These are phyloP conservation scores for Pythium sp. DNA, from an alignment of 352 stramenopile species.

Conservation along the genomic window DNA sequence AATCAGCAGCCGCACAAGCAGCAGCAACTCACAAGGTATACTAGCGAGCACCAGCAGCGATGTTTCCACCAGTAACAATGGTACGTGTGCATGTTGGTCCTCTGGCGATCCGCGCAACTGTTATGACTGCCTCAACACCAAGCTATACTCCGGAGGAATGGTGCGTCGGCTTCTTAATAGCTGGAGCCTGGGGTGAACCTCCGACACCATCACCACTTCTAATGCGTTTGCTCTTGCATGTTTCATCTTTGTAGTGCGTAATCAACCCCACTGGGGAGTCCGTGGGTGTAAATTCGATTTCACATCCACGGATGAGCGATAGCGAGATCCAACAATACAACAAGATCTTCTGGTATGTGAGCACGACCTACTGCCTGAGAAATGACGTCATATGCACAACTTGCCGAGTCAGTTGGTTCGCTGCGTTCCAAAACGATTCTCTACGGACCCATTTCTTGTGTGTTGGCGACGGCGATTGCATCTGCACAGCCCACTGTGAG, in stretches of 20 bases:
- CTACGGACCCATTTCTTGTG: conserved; percentile 24
- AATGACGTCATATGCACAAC: conserved; percentile 29
- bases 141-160: not conserved
- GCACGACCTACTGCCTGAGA: conserved; percentile 33
- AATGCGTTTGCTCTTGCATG: no score
- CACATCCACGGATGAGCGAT: no score
- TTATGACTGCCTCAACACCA: conserved; percentile 39
- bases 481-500: conserved; percentile 39
- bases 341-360: conserved; percentile 30
- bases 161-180: no score
- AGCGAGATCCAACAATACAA: conserved; percentile 34
- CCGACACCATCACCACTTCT: no score
- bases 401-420: conserved; percentile 23
- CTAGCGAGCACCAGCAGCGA: no score
- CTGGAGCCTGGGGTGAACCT: no score
- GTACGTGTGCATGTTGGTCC: not conserved
- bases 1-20: no score
- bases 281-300: no score
- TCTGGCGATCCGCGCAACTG: conserved; percentile 23
- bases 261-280: no score
- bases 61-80: no score
- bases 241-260: no score
- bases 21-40: no score
- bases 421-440: conserved; percentile 13
- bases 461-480: conserved; percentile 31